Conservation (phyloP, 2,329 filamentous ascomycete genomes). For the Fusarium armeniacum region DNA sequence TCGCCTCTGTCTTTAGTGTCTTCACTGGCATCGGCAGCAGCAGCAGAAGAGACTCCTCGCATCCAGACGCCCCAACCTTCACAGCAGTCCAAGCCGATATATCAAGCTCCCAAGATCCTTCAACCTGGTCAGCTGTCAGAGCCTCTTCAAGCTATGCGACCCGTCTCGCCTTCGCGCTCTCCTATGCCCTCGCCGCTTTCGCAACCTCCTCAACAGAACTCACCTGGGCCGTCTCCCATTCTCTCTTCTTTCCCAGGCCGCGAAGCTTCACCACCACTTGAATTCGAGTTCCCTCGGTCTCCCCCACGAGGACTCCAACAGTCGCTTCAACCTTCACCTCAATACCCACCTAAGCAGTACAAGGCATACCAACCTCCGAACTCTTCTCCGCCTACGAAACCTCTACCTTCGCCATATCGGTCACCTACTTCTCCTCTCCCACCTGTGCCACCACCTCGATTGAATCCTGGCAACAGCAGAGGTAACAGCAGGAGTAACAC, state of each 20-base stretch:
- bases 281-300: slow-evolving; percentile 18
- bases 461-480: slow-evolving; percentile 21
- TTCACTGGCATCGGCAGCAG: slow-evolving; percentile 24
- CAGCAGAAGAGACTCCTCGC: slow-evolving; percentile 30
- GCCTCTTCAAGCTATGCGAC: slow-evolving; percentile 24
- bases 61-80: slow-evolving; percentile 36
- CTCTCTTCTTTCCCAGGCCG: slow-evolving; percentile 27
- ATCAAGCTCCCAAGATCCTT: slow-evolving; percentile 34
- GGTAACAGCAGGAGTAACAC: slow-evolving; percentile 9
- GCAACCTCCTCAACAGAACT: slow-evolving; percentile 38
- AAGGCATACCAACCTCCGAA: slow-evolving; percentile 36
- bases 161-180: slow-evolving; percentile 37
- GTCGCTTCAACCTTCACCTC: slow-evolving; percentile 17
- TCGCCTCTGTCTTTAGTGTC: slow-evolving; percentile 44
- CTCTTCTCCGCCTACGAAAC: slow-evolving; percentile 32
- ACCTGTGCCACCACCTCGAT: slow-evolving; percentile 30
- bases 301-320: slow-evolving; percentile 13
- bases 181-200: slow-evolving; percentile 40
- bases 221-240: slow-evolving; percentile 33
- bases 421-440: slow-evolving; percentile 36
- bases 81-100: slow-evolving; percentile 21
- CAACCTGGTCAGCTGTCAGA: slow-evolving; percentile 37
- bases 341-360: slow-evolving; percentile 31
- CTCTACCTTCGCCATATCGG: slow-evolving; percentile 32
- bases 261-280: neutral